These are phyloP conservation scores for Athelia sp. DNA, from an alignment of 1,284 basidiomycete genomes.

Conservation along the genomic window DNA sequence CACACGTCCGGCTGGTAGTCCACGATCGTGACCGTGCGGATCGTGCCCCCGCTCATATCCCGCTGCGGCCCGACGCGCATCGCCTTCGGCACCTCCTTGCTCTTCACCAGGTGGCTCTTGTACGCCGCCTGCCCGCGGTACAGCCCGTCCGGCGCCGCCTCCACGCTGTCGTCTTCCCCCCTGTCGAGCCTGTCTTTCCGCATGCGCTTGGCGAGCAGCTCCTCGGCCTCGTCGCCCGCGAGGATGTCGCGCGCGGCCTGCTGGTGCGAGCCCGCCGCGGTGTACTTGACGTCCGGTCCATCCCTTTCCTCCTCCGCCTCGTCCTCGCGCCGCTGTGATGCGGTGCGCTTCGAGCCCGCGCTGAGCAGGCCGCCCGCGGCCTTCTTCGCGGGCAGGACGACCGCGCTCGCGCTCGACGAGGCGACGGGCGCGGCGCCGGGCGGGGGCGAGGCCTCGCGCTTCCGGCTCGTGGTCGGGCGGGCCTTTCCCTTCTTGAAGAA, in stretches of 20 bases:
- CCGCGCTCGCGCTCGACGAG: slow-evolving; percentile 46
- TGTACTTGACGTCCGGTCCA: slow-evolving; percentile 79
- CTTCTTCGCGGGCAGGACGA: slow-evolving; percentile 74
- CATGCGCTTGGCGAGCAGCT: slow-evolving; percentile 60
- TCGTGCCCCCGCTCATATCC: slow-evolving; percentile 64
- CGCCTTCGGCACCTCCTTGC: slow-evolving; percentile 78
- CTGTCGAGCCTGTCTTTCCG: slow-evolving; percentile 45
- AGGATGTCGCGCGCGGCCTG: slow-evolving; percentile 68
- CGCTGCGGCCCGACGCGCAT: slow-evolving; percentile 88
- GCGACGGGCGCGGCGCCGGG: slow-evolving; percentile 25
- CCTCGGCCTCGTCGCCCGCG: slow-evolving; percentile 75
- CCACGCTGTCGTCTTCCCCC: slow-evolving; percentile 55
- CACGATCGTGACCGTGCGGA: slow-evolving; percentile 90
- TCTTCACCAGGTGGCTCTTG: slow-evolving; percentile 78
- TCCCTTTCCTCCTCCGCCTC: slow-evolving; percentile 45
- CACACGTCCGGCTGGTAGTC: slow-evolving; percentile 99
- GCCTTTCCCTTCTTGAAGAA: slow-evolving; percentile 86
- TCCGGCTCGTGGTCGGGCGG: slow-evolving; percentile 66
- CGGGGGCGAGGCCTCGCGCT: slow-evolving; percentile 62
- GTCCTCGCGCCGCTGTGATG: slow-evolving; percentile 46
- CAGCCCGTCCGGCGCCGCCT: slow-evolving; percentile 76
- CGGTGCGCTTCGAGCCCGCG: slow-evolving; percentile 80
- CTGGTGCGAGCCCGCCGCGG: slow-evolving; percentile 61
- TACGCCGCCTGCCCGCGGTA: slow-evolving; percentile 87
- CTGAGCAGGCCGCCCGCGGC: slow-evolving; percentile 65